Base-by-base conservation (phyloP, 108 stramenopile species). In the Mayamaea pseudoterrestris region DNA sequence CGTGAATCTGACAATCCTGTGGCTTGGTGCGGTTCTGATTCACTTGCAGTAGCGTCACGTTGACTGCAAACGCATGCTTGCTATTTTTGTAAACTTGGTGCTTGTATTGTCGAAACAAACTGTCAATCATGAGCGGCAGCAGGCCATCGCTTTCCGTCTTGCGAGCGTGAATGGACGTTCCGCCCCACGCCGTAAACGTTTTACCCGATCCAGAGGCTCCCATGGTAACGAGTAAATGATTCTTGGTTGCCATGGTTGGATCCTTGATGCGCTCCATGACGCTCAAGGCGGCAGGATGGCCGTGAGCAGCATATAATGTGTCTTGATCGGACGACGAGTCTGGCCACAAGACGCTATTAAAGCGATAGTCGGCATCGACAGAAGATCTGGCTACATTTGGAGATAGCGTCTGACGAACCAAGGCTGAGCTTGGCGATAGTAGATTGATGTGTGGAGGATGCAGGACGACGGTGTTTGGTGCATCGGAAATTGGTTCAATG, bases 171-270 rank as follows among this genome's bases (percentile, higher is more conserved):
- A 57, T 58, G n/a, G 35, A 48, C 13, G 11, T 51, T 28, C 53
- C 55, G 7, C 72, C 66, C 30, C 68, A 50, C 24, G 63, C 61
- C 2, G 66, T 65, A 42, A 60, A 68, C 2, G 73, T 61, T 45
- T 74, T 74, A 30, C 73, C 73, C 21, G 66, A 65, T 17, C 46
- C 51, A 20, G 63, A 47, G 7, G 61, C 50, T 11, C 73, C 73
- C 60, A 74, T 64, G 30, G 44, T 56, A 23, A 74, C 35, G 5
- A 68, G n/a, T 0, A 74, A 41, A 53, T 74, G 66, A 39, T 42
- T 58, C 0, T 61, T 58, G 5, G 37, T 18, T 18, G 37, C 37
- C 8, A 18, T 39, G 3, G 20, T 5, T 3, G 37, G 37, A 5
- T 39, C 37, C 8, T 39, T 39, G 3, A 39, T 5, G 3, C 18